A percentile compares a stretch with the other conserved stretches of the same genome.
These are phyloP conservation scores for Cicer bijugum DNA, from an alignment of 306 rosid species.

Conservation along the genomic window DNA sequence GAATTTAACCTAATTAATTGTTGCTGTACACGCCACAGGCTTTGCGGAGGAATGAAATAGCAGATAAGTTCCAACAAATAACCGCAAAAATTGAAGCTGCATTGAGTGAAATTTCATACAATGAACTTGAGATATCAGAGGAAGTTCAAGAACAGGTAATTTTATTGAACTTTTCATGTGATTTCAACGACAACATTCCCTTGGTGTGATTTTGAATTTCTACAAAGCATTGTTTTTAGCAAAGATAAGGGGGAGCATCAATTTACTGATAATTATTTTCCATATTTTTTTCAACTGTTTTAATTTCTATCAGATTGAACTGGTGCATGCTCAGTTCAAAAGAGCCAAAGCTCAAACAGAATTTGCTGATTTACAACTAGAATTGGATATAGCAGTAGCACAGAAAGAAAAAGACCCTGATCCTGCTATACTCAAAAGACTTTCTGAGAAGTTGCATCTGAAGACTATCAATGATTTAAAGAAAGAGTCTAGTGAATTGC, in stretches of 20 bases:
- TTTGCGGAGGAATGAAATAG: conserved; percentile 56
- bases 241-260: conserved; percentile 20
- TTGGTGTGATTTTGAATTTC: conserved; percentile 10
- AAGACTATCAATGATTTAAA: conserved; percentile 73
- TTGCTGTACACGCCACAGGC: conserved; percentile 58
- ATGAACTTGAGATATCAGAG: conserved; percentile 67
- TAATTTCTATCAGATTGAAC: conserved; percentile 70
- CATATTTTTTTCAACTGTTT: conserved; percentile 14
- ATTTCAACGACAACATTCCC: conserved; percentile 4
- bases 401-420: conserved; percentile 71
- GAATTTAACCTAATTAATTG: conserved; percentile 29
- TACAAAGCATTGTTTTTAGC: conserved; percentile 2
- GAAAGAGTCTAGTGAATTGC: conserved; percentile 79
- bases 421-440: conserved; percentile 69
- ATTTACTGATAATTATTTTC: conserved; percentile 20
- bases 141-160: conserved; percentile 98
- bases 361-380: conserved; percentile 69
- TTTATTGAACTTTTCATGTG: conserved; percentile 3
- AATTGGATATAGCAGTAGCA: conserved; percentile 64
- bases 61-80: conserved; percentile 59
- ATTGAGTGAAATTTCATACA: conserved; percentile 65
- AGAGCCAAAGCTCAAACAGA: conserved; percentile 76
- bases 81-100: conserved; percentile 76
- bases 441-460: conserved; percentile 81
- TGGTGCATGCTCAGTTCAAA: conserved; percentile 89